Evolutionary conservation across 2,329 filamentous ascomycete species (phyloP), one percentile per base, ranked within the genome.

Genomic region (Calonectria honghensis): DNA sequence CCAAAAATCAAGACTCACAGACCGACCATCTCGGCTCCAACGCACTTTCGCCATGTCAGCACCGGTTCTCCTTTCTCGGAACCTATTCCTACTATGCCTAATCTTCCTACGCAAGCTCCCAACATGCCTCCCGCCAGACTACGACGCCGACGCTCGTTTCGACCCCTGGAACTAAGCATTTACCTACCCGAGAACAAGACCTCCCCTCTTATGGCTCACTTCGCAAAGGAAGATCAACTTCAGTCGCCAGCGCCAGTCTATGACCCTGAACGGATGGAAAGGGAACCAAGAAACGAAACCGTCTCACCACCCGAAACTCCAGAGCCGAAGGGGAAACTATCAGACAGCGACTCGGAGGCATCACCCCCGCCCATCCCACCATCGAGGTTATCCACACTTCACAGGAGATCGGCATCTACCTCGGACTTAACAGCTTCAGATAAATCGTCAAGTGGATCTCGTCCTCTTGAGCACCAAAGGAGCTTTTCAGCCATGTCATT

Each of bases 41-140:
- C 88, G 59, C 86, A 93, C 82, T 93, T 93, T 79, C 89, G 89
- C 59, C 91, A 93, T 84, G 77, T 93, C 64, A 84, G 89, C 70
- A 89, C 88, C 27, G 86, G 85, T 63, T 84, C 87, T n/a, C 85
- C 85, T 20, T 63, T 63, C 24, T 63, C 57, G 9, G 57, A 63
- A 24, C 57, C 35, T 9, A 63, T 63, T 11, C 57, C 57, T 31
- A 63, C 57, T 10, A 63, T 63, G 57, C 57, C 78, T 13, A 24
- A 24, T 24, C 45, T 48, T 13, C 79, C 78, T 29, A 76, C 75
- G n/a, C 73, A 73, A 50, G 73, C 74, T 27, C 74, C 79, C 0
- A 79, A 82, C 35, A 72, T 81, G 31, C 78, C 77, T 32, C 79
- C 79, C 27, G 78, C 80, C 16, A 79, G 73, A 54, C 76, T 78